Conservation (phyloP, 148 eudicot species). For the Cornus suecica region DNA sequence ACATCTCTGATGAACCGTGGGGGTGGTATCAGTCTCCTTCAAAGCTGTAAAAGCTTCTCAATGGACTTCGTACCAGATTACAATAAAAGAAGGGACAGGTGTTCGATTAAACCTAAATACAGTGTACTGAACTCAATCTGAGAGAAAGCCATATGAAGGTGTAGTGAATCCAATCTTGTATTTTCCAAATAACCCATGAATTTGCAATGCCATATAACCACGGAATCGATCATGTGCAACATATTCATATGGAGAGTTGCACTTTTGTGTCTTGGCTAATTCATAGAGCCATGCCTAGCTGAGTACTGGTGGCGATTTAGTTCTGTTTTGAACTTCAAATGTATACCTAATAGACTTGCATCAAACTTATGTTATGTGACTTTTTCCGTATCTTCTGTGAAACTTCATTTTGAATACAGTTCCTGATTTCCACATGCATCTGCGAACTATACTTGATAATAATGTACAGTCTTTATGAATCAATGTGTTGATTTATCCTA, state of each 20-base stretch:
- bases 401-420: no score
- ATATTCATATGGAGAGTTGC: not conserved
- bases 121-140: not conserved
- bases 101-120: not conserved
- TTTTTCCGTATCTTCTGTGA: no score
- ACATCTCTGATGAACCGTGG: conserved; percentile 82
- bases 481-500: no score
- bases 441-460: no score
- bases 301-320: not conserved
- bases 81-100: not conserved
- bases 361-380: no score
- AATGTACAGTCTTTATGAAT: no score
- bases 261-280: not conserved
- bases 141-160: not conserved
- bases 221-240: no score
- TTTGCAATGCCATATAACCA: not conserved
- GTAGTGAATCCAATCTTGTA: not conserved
- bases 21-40: conserved; percentile 93
- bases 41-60: conserved; percentile 44
- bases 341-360: no score
- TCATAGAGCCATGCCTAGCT: no score
- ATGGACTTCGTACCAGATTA: not conserved
- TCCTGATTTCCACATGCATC: no score
- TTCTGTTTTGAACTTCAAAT: not conserved
- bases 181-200: not conserved